Evolutionary conservation across 2,329 filamentous ascomycete species (phyloP).

Genomic region (Endothia cerciana): DNA sequence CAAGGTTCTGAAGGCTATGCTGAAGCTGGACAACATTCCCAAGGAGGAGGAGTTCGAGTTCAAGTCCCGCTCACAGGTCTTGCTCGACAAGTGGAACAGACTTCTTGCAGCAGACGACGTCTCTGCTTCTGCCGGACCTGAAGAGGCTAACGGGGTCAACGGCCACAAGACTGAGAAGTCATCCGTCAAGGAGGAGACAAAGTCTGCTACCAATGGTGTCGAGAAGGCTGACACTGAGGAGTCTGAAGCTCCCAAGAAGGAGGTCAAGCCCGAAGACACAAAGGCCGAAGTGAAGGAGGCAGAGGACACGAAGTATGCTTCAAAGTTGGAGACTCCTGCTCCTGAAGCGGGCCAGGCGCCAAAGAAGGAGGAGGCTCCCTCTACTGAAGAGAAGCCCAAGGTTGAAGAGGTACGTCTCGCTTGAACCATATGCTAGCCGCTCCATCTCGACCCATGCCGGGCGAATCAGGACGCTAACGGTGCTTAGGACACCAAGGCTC

Average conservation of each 20-base stretch:
- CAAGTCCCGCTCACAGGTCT: slow-evolving; percentile 77
- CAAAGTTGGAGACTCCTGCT: slow-evolving; percentile 35
- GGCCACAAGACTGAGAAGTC: slow-evolving; percentile 44
- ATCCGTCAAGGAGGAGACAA: slow-evolving; percentile 45
- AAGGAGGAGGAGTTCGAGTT: slow-evolving; percentile 88
- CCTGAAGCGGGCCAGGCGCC: slow-evolving; percentile 38
- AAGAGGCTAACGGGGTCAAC: slow-evolving; percentile 52
- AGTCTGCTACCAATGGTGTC: slow-evolving; percentile 35
- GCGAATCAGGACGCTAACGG: slow-evolving; percentile 3
- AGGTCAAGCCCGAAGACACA: slow-evolving; percentile 37
- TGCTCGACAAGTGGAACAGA: slow-evolving; percentile 90
- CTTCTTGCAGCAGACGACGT: slow-evolving; percentile 67
- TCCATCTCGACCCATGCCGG: neutral
- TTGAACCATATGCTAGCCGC: neutral
- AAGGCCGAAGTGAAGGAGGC: slow-evolving; percentile 37
- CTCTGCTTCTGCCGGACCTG: slow-evolving; percentile 41
- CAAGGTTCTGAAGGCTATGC: slow-evolving; percentile 93
- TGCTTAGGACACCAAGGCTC: slow-evolving; percentile 35
- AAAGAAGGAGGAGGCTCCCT: slow-evolving; percentile 14
- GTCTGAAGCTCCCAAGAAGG: slow-evolving; percentile 37
- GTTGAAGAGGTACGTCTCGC: slow-evolving; percentile 41
- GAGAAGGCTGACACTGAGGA: slow-evolving; percentile 39
- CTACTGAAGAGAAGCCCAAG: slow-evolving; percentile 12
- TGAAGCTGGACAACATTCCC: slow-evolving; percentile 85
- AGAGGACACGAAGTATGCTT: slow-evolving; percentile 36